Conservation (phyloP, 1,139 yeast species). For the Candida albicans region DNA sequence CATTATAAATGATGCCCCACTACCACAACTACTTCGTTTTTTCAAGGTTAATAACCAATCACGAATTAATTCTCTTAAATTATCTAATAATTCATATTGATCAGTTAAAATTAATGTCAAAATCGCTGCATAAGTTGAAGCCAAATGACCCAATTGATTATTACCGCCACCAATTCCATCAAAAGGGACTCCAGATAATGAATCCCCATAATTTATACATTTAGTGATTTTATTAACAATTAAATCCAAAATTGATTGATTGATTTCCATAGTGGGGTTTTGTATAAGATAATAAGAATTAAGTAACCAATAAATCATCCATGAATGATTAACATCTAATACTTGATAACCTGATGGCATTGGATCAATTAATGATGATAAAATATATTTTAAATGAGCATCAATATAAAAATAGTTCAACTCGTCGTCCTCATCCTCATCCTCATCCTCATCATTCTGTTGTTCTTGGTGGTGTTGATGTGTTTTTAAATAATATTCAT, state of each 20-base stretch:
- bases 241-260: conserved; percentile 6
- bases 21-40: conserved; percentile 52
- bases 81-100: conserved; percentile 33
- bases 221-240: conserved; percentile 25
- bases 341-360: conserved; percentile 51
- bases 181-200: not conserved
- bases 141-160: conserved; percentile 80
- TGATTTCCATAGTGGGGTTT: not conserved
- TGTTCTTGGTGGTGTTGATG: too few species aligned
- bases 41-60: conserved; percentile 70
- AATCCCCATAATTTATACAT: conserved; percentile 31
- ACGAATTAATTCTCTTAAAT: conserved; percentile 41
- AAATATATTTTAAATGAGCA: conserved; percentile 20
- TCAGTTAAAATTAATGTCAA: conserved; percentile 59
- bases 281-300: conserved; percentile 41
- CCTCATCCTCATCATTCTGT: too few species aligned
- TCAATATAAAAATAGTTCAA: conserved; percentile 16
- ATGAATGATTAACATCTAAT: conserved; percentile 86
- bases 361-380: conserved; percentile 35
- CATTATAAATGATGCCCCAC: conserved; percentile 55
- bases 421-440: conserved; percentile 11
- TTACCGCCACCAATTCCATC: conserved; percentile 89
- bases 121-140: conserved; percentile 80
- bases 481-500: conserved; percentile 8
- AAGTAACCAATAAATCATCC: conserved; percentile 85